A percentile compares a stretch with the other conserved stretches of the same genome.
Evolutionary conservation across 345 rosid species (phyloP).

Genomic region (Pistacia vera): DNA sequence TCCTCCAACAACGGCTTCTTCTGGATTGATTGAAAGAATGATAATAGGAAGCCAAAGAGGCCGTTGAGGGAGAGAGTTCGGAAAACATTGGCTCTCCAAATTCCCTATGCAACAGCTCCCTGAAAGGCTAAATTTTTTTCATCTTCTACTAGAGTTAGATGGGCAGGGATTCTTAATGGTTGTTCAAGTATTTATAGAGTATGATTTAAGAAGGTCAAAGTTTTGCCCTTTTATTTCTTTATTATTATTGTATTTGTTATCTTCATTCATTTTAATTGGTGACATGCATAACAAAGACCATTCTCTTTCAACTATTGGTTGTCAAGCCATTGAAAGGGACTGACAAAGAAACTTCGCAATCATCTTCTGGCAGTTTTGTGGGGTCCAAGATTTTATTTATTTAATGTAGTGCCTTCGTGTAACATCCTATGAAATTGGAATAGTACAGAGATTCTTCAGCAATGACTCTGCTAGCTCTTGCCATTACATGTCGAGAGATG

Average conservation of each 20-base stretch:
- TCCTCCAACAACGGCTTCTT: conserved; percentile 19
- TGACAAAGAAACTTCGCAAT: conserved; percentile 1
- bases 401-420: too few relatives aligned
- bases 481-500: not conserved
- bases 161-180: not conserved
- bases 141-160: not conserved
- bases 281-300: not conserved
- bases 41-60: conserved; percentile 16
- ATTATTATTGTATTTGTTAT: not conserved
- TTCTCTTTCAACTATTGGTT: not conserved
- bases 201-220: not conserved
- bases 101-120: not conserved
- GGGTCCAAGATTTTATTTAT: not conserved
- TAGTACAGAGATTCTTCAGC: conserved; percentile 7
- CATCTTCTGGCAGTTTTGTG: not conserved
- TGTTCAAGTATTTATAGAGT: not conserved
- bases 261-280: not conserved
- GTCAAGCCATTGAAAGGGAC: not conserved
- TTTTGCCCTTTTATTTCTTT: not conserved
- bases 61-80: conserved; percentile 55
- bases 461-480: not conserved
- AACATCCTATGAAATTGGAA: not conserved
- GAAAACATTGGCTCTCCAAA: conserved; percentile 24
- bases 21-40: not conserved
- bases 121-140: not conserved